Conservation (phyloP, 352 stramenopile species). For the Phytophthora sojae region DNA sequence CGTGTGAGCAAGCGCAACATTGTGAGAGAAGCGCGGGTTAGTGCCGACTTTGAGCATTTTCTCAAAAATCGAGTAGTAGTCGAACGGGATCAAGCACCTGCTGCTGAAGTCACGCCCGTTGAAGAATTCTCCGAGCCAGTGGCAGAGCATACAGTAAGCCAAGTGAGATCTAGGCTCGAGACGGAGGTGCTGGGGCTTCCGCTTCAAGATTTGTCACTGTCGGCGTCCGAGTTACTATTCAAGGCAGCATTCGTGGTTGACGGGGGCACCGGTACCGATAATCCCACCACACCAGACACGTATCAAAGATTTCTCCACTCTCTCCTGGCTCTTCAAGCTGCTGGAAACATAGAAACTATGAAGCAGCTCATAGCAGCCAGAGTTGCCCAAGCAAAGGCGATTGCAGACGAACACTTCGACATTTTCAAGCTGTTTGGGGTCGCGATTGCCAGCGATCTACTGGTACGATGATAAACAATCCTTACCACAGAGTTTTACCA, state of each 20-base stretch:
- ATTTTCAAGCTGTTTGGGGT: conserved; percentile 31
- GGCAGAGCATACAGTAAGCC: not conserved
- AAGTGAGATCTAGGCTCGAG: conserved; percentile 43
- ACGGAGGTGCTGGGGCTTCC: conserved; percentile 57
- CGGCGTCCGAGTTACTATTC: conserved; percentile 52
- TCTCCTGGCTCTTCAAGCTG: conserved; percentile 32
- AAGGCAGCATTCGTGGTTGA: conserved; percentile 62
- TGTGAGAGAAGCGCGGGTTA: conserved; percentile 50
- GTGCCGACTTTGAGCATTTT: conserved; percentile 52
- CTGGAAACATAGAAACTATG: conserved; percentile 29
- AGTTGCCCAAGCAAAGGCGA: conserved; percentile 29
- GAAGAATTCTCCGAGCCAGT: not conserved
- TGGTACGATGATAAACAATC: conserved; percentile 26
- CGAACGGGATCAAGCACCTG: not conserved
- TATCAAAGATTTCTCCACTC: conserved; percentile 41
- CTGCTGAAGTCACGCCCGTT: not conserved
- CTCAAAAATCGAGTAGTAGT: conserved; percentile 26
- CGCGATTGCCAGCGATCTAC: conserved; percentile 33
- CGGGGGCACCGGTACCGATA: not conserved
- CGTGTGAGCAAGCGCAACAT: conserved; percentile 54
- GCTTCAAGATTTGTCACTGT: conserved; percentile 27
- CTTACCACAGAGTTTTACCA: not conserved
- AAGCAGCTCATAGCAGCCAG: conserved; percentile 35
- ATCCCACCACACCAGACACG: conserved; percentile 3
- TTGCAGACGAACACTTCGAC: conserved; percentile 23